Evolutionary conservation across 2,329 filamentous ascomycete genomes (phyloP).

Genomic region (Rutstroemia sydowiana): DNA sequence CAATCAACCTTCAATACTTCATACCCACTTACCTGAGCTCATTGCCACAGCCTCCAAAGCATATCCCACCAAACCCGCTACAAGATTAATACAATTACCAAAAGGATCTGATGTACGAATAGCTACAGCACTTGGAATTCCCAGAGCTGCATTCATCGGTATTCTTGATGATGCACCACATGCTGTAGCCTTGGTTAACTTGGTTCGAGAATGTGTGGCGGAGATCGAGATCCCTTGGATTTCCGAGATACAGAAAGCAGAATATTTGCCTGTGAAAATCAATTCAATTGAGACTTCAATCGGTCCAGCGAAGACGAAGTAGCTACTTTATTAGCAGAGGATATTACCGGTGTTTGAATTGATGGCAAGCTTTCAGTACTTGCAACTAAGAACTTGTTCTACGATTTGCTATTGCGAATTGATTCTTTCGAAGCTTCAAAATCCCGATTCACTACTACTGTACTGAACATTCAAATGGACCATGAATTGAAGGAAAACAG

Average conservation of each 20-base stretch:
- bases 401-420: too few species aligned
- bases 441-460: too few species aligned
- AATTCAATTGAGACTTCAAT: conserved; percentile 35
- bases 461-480: too few species aligned
- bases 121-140: conserved; percentile 49
- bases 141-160: conserved; percentile 58
- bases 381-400: too few species aligned
- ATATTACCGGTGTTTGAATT: too few species aligned
- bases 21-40: conserved; percentile 53
- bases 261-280: conserved; percentile 42
- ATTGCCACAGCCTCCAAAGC: conserved; percentile 42
- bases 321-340: background rate
- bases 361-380: too few species aligned
- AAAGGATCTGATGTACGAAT: conserved; percentile 51
- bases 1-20: conserved; percentile 49
- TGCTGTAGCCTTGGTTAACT: conserved; percentile 48
- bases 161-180: conserved; percentile 50
- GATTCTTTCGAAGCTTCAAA: too few species aligned
- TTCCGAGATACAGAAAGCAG: conserved; percentile 32
- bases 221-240: conserved; percentile 51
- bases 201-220: conserved; percentile 45
- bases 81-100: conserved; percentile 56
- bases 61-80: conserved; percentile 34
- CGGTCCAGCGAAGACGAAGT: background rate
- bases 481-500: too few species aligned